These are phyloP conservation scores for Nymphaea colorata DNA, from an alignment of 164 flowering plant genomes.

Conservation along the genomic window DNA sequence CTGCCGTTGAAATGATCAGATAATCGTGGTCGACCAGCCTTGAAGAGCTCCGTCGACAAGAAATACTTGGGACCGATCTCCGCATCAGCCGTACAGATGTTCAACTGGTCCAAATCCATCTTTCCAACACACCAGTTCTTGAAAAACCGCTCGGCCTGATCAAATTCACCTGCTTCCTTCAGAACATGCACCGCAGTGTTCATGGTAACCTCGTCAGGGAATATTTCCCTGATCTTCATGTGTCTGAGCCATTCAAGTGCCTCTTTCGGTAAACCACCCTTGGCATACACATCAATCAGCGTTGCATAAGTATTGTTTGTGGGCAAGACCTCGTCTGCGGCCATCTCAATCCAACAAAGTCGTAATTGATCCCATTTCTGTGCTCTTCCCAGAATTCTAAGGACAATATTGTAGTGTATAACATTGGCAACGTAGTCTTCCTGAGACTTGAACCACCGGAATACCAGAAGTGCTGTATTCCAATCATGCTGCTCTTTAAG, in stretches of 20 bases:
- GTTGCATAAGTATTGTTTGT: slow-evolving; percentile 68
- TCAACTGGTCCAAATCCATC: slow-evolving; percentile 41
- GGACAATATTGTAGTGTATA: slow-evolving; percentile 78
- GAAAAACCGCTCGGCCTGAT: slow-evolving; percentile 55
- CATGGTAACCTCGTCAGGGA: slow-evolving; percentile 88
- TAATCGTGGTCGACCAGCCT: slow-evolving; percentile 27
- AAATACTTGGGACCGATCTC: slow-evolving; percentile 42
- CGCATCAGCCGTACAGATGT: slow-evolving; percentile 7
- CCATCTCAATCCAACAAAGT: slow-evolving; percentile 90
- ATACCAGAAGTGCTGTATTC: slow-evolving; percentile 38
- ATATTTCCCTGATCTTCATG: slow-evolving; percentile 62
- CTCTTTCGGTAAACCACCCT: slow-evolving; percentile 77
- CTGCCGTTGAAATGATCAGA: slow-evolving; percentile 10
- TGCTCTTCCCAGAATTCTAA: slow-evolving; percentile 62
- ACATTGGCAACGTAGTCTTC: slow-evolving; percentile 68
- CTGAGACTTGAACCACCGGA: slow-evolving; percentile 61
- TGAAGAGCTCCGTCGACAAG: slow-evolving; percentile 73
- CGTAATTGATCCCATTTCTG: slow-evolving; percentile 80
- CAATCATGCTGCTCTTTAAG: slow-evolving; percentile 72
- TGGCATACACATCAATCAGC: slow-evolving; percentile 87
- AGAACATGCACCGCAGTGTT: slow-evolving; percentile 60
- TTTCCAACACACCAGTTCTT: slow-evolving; percentile 68
- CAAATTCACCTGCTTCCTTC: slow-evolving; percentile 66
- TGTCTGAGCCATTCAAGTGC: slow-evolving; percentile 82
- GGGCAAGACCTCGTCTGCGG: slow-evolving; percentile 50